Evolutionary conservation across 768 basidiomycete species (phyloP).

Genomic region (Phylloporus arenicola): DNA sequence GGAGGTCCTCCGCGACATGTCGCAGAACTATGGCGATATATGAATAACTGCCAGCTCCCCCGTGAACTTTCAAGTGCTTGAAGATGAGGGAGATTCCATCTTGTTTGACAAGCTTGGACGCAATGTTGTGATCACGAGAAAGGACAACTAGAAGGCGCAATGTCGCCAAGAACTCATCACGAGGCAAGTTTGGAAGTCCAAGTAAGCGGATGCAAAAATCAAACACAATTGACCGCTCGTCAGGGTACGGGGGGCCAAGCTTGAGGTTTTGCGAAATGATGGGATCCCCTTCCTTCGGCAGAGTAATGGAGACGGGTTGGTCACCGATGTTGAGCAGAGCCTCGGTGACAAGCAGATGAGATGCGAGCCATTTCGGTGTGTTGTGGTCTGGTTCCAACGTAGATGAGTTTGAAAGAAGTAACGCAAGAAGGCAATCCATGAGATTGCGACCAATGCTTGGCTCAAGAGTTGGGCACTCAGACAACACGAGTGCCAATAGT

Average conservation of each 20-base stretch:
- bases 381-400: slow-evolving; percentile 48
- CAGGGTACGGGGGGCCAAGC: slow-evolving; percentile 55
- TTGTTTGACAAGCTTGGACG: slow-evolving; percentile 60
- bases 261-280: slow-evolving; percentile 46
- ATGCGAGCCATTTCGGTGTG: slow-evolving; percentile 82
- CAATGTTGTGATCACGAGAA: slow-evolving; percentile 64
- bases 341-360: slow-evolving; percentile 81
- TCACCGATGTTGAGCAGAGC: slow-evolving; percentile 72
- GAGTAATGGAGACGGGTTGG: slow-evolving; percentile 56
- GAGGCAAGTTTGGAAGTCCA: slow-evolving; percentile 53
- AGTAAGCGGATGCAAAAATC: slow-evolving; percentile 75
- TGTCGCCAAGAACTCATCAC: slow-evolving; percentile 77
- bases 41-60: slow-evolving; percentile 65
- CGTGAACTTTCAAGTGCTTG: slow-evolving; percentile 53
- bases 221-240: slow-evolving; percentile 64
- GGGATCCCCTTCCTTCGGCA: slow-evolving; percentile 69
- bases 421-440: slow-evolving; percentile 63
- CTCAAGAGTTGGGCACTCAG: slow-evolving; percentile 63
- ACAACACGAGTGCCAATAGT: slow-evolving; percentile 76
- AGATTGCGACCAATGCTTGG: slow-evolving; percentile 51
- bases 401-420: slow-evolving; percentile 54
- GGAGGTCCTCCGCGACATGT: slow-evolving; percentile 79
- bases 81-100: slow-evolving; percentile 64
- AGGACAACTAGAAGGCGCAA: slow-evolving; percentile 81
- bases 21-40: slow-evolving; percentile 88